Conservation (phyloP, 192 early-diverging fungal species). For the Dispira simplex region DNA sequence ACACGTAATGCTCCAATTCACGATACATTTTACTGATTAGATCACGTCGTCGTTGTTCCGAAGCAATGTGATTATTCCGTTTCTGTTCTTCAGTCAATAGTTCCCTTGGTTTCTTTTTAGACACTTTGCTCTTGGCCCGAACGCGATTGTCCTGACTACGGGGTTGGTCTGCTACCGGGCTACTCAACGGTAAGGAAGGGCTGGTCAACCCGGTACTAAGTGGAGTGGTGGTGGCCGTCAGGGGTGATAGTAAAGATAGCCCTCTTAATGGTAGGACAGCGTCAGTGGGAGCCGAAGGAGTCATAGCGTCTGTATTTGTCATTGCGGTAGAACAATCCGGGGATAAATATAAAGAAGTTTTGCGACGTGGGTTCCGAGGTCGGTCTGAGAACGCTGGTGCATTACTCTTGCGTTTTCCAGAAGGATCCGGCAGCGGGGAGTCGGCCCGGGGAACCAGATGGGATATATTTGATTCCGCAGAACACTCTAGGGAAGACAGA, state of each 20-base stretch:
- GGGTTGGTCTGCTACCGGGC: neutral
- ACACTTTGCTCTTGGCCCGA: neutral
- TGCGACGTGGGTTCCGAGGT: neutral
- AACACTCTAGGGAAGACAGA: neutral
- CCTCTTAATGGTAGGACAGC: neutral
- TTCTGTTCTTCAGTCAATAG: constrained; percentile 64
- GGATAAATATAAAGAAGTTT: neutral
- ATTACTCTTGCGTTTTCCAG: constrained; percentile 2
- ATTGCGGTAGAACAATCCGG: neutral
- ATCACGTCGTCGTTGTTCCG: constrained; percentile 58
- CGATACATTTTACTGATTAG: constrained; percentile 23
- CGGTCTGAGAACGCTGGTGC: neutral
- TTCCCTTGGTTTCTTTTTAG: constrained; percentile 17
- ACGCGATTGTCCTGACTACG: neutral
- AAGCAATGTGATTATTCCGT: constrained; percentile 53
- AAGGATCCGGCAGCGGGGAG: neutral
- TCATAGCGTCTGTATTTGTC: neutral
- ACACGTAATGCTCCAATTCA: neutral
- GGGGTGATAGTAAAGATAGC: neutral
- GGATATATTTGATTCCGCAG: neutral
- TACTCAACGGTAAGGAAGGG: neutral
- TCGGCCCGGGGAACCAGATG: neutral
- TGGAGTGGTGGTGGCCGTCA: neutral
- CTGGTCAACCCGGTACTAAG: neutral
- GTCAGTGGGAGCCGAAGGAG: too few relatives aligned